Base-by-base conservation (phyloP, 1,139 yeast species). In the Yamadazyma siamensis region DNA sequence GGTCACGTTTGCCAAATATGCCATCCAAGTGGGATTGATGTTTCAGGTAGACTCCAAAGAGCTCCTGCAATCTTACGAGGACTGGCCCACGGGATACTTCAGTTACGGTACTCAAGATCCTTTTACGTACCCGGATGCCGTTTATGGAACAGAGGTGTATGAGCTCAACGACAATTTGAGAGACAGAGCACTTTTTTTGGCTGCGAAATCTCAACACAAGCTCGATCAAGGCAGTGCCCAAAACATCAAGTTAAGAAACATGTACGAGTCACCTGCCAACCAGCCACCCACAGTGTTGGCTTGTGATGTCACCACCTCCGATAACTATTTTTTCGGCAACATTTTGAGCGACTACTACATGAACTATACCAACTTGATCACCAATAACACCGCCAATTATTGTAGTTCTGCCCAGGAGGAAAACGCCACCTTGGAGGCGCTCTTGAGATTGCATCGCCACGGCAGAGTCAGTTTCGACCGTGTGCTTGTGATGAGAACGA, bases 341-440 rank as follows among this genome's bases (percentile, higher is more conserved):
- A 55, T 56, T 13, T 61, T 78, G 43, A 71, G 67, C 40, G 71
- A 74, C 45, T 62, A 75, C 44, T 75, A 76, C 49, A 50, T 65
- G 19, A 62, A 64, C 49, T 72, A 61, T 47, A 66, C 80, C 20
- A 40, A 47, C 17, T 47, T 76, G 41, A 54, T 77, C 52, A 71
- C 83, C 39, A 79, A 79, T 46, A 78, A 77, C 28, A 65, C 80
- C 27, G 81, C 77, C 15, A 59, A 56, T 18, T 79, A 77, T 60
- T 75, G 83, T 53, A 52, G 79, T 20, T 74, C 82, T 28, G 83
- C 81, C 33, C 83, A 77, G 54, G 86, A 79, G 54, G 85, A 79
- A 50, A 75, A 77, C 48, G 85, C 85, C 20, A 65, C 80, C 9
- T 67, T 78, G 46, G 82, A 78, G 51, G 76, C 78, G 3, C 55